Conservation (phyloP, 768 basidiomycete genomes). For the Ramaria sp. region DNA sequence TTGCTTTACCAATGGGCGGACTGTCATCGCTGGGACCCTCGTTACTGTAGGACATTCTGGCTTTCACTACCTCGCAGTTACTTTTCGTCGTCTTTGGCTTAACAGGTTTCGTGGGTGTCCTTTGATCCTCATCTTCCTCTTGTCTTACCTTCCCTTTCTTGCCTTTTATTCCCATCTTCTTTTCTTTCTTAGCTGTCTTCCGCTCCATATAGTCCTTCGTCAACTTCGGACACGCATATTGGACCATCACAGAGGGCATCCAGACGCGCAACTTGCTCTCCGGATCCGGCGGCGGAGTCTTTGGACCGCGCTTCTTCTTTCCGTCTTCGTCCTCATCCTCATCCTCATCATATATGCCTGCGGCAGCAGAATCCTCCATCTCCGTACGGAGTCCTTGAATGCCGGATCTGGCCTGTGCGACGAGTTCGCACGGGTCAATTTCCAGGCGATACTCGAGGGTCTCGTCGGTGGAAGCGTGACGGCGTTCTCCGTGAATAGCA, state of each 20-base stretch:
- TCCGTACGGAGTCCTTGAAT: conserved; percentile 19
- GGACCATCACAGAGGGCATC: conserved; percentile 76
- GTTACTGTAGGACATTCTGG: neutral
- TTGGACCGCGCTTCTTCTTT: conserved; percentile 25
- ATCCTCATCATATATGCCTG: conserved; percentile 33
- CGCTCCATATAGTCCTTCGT: conserved; percentile 48
- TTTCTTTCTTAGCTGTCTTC: conserved; percentile 35
- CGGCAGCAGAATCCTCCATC: conserved; percentile 11
- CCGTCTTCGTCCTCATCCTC: conserved; percentile 38
- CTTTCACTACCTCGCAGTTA: neutral
- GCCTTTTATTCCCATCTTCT: conserved; percentile 34
- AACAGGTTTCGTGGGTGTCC: neutral
- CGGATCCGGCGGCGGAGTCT: conserved; percentile 37
- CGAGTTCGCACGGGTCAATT: conserved; percentile 55
- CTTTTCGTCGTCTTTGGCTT: neutral
- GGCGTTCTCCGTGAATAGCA: conserved; percentile 37
- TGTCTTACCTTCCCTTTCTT: neutral
- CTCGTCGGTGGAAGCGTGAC: conserved; percentile 60
- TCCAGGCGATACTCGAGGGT: conserved; percentile 75
- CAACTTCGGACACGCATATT: conserved; percentile 51
- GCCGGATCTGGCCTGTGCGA: conserved; percentile 34
- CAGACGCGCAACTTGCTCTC: conserved; percentile 55
- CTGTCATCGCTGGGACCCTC: neutral
- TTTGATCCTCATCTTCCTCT: neutral
- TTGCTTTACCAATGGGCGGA: neutral